Evolutionary conservation across 2,329 filamentous ascomycete species (phyloP), one percentile per base, ranked within the genome.

Genomic region (Venturia carpophila): DNA sequence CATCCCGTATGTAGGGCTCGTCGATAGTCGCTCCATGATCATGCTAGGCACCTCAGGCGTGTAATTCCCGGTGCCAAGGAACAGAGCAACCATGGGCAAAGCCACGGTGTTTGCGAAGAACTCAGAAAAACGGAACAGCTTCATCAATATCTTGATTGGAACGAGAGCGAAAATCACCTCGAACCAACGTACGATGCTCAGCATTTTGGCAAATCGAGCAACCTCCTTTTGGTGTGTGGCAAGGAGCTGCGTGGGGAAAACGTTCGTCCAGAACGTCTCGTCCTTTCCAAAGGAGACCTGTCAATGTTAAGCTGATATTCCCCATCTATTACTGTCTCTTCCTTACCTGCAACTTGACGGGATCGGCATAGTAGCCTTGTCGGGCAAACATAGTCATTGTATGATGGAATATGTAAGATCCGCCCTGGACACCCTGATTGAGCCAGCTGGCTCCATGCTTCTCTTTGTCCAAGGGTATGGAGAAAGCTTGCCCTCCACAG

Each of bases 81-180:
- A 91, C 1, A 91, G 77, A 0, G 88, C 88, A 41, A 90, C 83
- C 72, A 91, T 83, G 0, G 88, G 88, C 66, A 89, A 80, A 0
- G 88, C 85, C 74, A 91, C 86, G 43, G 84, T 85, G 70, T 91
- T 86, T 19, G 83, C 83, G 71, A 91, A 92, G 65, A 89, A 87
- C 11, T 83, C 80, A 65, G 80, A 86, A 75, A 91, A 91, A 65
- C 84, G 77, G 74, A 89, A 90, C 62, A 90, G 73, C 65, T 83
- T 83, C 69, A 91, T 79, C 72, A 91, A 81, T 42, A 85, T 74
- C 66, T 84, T 85, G 70, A 91, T 85, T 0, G 78, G 85, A 1
- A 88, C 71, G 2, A 88, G 73, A 0, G 83, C 84, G 60, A 87
- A 79, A 41, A 87, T 70, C 0, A 85, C 72, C 76, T 87, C 82